A percentile compares a stretch with the other conserved stretches of the same genome.
phyloP scores from a whole-genome alignment of 495 filamentous ascomycete genomes.

The Letharia lupina region DNA sequence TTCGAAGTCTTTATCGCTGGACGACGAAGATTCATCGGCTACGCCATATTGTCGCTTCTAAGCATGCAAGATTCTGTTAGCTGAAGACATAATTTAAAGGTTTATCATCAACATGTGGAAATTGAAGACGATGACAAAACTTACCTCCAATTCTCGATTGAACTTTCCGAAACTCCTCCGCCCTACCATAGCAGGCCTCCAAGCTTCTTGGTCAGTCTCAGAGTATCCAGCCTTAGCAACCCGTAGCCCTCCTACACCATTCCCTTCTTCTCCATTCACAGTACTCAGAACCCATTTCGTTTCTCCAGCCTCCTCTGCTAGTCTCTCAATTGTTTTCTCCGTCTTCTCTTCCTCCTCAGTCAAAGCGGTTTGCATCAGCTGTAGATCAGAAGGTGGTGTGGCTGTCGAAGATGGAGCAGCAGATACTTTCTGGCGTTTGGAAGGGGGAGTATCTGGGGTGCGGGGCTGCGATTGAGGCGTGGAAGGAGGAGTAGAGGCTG shows the following conservation, averaged over 20 bases:
- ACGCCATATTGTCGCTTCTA: constrained; percentile 18
- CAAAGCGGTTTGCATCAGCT: constrained; percentile 57
- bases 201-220: constrained; percentile 22
- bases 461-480: constrained; percentile 34
- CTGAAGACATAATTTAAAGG: neutral
- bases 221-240: constrained; percentile 19
- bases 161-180: constrained; percentile 41
- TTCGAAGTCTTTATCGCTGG: neutral
- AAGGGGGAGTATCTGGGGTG: constrained; percentile 29
- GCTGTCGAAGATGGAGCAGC: neutral
- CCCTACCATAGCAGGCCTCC: constrained; percentile 28
- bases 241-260: constrained; percentile 7
- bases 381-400: constrained; percentile 29
- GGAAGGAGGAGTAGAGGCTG: constrained; percentile 43
- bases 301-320: constrained; percentile 70
- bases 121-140: constrained; percentile 1
- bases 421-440: constrained; percentile 47
- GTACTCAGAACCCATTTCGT: constrained; percentile 70
- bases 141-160: constrained; percentile 30
- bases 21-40: constrained; percentile 3
- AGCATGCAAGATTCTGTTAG: neutral
- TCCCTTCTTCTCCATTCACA: constrained; percentile 3
- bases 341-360: constrained; percentile 69
- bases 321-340: constrained; percentile 57
- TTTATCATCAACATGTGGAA: neutral